Base-by-base conservation (phyloP, 2,329 filamentous ascomycete genomes). In the Erysiphe pulchra region DNA sequence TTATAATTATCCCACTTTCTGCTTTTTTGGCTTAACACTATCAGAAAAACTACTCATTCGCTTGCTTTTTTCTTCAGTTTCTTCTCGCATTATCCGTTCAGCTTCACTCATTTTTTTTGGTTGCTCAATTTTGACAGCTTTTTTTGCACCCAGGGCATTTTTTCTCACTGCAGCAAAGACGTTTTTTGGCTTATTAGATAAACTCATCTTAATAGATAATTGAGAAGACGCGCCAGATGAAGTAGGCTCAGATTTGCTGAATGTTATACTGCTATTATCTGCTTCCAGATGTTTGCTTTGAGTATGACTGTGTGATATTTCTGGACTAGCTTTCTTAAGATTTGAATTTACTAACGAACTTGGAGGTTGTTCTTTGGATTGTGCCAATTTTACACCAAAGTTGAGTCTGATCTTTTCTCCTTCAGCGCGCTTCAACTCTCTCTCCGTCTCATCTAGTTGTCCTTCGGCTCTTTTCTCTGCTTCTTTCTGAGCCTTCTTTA, bases 51-150 rank as follows among this genome's bases (percentile, higher is more conserved):
- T 60, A 4, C 57, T 57, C 10, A 66, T 69, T 42, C 72, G 64
- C 32, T 66, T 61, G 46, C 77, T 67, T 57, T 84, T 85, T 51
- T 70, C 67, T 53, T 84, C 79, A 61, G 83, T 69, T 56, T 86
- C 80, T 54, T 81, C 78, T 60, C 79, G 82, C 85, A 92, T 93
- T 55, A 90, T 92, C 45, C 79, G 71, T 61, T 87, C 84, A 2
- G 77, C 79, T 57, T 92, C 83, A 55, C 80, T 87, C 71, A 92
- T 87, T 55, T 81, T 90, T 66, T 81, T 84, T 1, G 75, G 76
- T 46, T 70, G 70, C 49, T 74, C 73, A 3, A 71, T 62, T 11
- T 66, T 68, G 31, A 63, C 54, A 1, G 59, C 50, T 58, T 82
- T 83, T 60, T 83, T 83, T 2, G 68, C 63, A 1, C 71, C 69